Base-by-base conservation (phyloP, 2,329 filamentous ascomycete genomes). In the Aspergillus cejpii region DNA sequence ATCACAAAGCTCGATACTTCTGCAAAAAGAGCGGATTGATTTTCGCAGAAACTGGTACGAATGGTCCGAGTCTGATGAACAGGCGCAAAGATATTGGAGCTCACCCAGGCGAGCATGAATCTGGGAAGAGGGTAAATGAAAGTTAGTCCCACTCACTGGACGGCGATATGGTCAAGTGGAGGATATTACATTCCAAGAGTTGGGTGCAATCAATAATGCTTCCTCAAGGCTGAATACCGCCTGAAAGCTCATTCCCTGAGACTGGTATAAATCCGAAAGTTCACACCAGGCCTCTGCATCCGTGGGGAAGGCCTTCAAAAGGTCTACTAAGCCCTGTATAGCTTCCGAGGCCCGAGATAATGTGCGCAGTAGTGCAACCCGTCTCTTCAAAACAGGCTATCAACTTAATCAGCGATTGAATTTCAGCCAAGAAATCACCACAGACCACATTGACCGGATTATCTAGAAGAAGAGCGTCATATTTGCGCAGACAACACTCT, bases 201-300 rank as follows among this genome's bases (percentile, higher is more conserved):
- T 94, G 3, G 92, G 91, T 42, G 81, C 79, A 45, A 94, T 75
- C 41, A 97, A 73, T 36, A 98, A 68, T 15, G 94, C 88, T 66
- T 98, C 92, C 65, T 98, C 92, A 36, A 95, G 71, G 48, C 88
- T 84, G 66, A 85, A 95, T 40, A 95, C 81, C 29, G 89, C 86
- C 66, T 97, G 91, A 11, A 82, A 71, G 60, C 85, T 88, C 57
- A 91, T 69, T 1, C 85, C 87, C 61, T 91, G 85, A 15, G 76
- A 76, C 23, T 89, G 75, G 67, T 98, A 97, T 49, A 96, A 70
- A 62, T 95, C 88, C 42, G 87, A 81, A 55, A 97, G 74, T 70
- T 98, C 92, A 41, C 87, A 80, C 92, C 92, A 98, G 7, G 86
- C 83, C 71, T 98, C 92, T 5, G 84, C 83, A 70, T 98, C 92